phyloP scores from a whole-genome alignment of 352 stramenopile species.

The Globisporangium emineosum region DNA sequence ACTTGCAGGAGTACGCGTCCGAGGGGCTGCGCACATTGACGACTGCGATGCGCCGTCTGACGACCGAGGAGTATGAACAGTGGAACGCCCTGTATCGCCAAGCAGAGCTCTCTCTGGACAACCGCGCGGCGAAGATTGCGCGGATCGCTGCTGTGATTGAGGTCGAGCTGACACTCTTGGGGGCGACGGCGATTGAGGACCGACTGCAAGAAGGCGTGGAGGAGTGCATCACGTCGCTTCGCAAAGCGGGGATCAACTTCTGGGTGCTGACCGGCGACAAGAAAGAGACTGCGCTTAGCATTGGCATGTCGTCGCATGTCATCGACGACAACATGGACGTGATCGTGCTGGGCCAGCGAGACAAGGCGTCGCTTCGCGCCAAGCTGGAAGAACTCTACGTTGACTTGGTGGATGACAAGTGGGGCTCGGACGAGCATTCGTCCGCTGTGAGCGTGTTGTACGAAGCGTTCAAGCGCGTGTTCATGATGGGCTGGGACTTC shows the following conservation, averaged over 20 bases:
- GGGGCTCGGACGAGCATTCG: conserved; percentile 80
- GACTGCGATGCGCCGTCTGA: conserved; percentile 66
- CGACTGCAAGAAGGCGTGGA: conserved; percentile 91
- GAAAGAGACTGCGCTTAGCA: conserved; percentile 85
- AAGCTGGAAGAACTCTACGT: conserved; percentile 85
- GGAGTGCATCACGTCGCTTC: conserved; percentile 90
- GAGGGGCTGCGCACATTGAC: conserved; percentile 76
- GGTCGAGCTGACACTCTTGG: conserved; percentile 82
- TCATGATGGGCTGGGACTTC: conserved; percentile 64
- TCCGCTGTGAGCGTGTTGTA: conserved; percentile 72
- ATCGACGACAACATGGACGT: conserved; percentile 91
- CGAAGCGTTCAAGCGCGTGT: conserved; percentile 69
- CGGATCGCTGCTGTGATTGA: conserved; percentile 81
- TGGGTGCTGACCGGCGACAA: conserved; percentile 95
- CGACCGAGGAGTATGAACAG: conserved; percentile 65
- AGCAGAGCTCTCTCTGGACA: conserved; percentile 73
- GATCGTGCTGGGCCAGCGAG: conserved; percentile 78
- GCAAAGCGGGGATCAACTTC: conserved; percentile 94
- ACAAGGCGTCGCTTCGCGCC: conserved; percentile 71
- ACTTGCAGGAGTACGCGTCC: conserved; percentile 83
- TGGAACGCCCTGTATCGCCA: conserved; percentile 73
- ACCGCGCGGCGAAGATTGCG: conserved; percentile 69
- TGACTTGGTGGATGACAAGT: conserved; percentile 86
- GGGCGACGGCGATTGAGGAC: conserved; percentile 92
- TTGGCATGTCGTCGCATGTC: conserved; percentile 87